Evolutionary conservation across 495 filamentous ascomycete genomes (phyloP), one percentile per base, ranked within the genome.

Genomic region (Penicillium tannophilum): DNA sequence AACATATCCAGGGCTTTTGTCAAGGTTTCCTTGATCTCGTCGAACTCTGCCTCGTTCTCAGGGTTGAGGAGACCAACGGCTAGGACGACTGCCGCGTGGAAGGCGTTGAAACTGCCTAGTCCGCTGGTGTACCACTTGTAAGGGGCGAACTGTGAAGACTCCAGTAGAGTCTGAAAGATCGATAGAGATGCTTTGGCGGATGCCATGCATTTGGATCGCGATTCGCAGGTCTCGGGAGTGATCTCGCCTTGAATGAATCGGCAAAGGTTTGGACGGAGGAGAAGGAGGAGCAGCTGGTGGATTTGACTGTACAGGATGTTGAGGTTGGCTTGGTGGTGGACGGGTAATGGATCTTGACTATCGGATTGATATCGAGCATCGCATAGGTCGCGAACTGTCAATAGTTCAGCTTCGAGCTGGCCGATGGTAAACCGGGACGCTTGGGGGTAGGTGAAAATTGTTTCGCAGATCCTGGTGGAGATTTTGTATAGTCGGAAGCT

Each of bases 111-210:
- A 36, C 76, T 79, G 4, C 74, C 76, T 0, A 75, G 61, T 1
- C 74, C 74, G 30, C 76, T 71, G 16, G 74, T 78, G 55, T 79
- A 81, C 79, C 79, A 82, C 56, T 70, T 75, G 44, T 76, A 82
- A 0, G 75, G 68, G 5, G 66, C 55, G 53, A 77, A 78, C 10
- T 72, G 60, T 2, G 73, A 58, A 1, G 70, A 69, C 30, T 75
- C 72, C 28, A 71, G 62, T 0, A 80, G 65, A 0, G 65, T 71
- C 28, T 74, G 67, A 52, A 81, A 74, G 23, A 79, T 75, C 1
- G 69, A 54, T 6, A 82, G 65, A 3, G 77, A 70, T 0, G 70
- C 70, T 45, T 75, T 77, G 23, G 78, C 77, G 12, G 75, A 76
- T 1, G 67, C 64, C 41, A 79, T 72, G 58, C 78, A 81, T 52